phyloP scores from a whole-genome alignment of 306 rosid genomes.

The cucumber (Cucumis sativus) region DNA sequence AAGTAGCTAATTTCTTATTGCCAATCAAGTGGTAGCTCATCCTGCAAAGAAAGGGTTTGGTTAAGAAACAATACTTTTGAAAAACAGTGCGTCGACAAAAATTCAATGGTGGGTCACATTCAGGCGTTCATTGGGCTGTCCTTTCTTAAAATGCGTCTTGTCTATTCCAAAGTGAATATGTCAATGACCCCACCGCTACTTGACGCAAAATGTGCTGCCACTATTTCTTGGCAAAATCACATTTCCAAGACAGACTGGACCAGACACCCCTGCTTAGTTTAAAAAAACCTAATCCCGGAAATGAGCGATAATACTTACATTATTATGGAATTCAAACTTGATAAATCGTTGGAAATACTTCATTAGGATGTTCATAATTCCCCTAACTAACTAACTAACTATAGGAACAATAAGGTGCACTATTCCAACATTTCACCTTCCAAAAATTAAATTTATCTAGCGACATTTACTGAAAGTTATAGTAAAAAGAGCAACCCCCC shows the following conservation, averaged over 20 bases:
- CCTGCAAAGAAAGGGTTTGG: neutral
- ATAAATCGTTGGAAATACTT: neutral
- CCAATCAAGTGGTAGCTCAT: constrained; percentile 4
- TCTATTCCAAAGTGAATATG: constrained; percentile 27
- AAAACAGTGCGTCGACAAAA: constrained; percentile 45
- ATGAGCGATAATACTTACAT: neutral
- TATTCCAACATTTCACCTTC: neutral
- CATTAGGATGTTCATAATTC: neutral
- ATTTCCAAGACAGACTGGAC: constrained; percentile 9
- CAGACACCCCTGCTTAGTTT: neutral
- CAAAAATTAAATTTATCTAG: neutral
- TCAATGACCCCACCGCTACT: constrained; percentile 17
- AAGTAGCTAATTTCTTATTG: neutral
- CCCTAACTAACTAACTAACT: neutral
- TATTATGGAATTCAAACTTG: neutral
- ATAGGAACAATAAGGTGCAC: neutral
- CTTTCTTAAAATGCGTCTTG: constrained; percentile 23
- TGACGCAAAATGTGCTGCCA: constrained; percentile 22
- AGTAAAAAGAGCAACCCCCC: neutral
- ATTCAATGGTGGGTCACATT: constrained; percentile 59
- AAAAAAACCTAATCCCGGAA: neutral
- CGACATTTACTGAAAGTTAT: neutral
- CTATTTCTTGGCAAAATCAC: constrained; percentile 2
- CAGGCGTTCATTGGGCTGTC: constrained; percentile 28
- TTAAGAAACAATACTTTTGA: constrained; percentile 10